Base-by-base conservation (phyloP, 2,329 filamentous ascomycete species). In the Botrytis fragariae region DNA sequence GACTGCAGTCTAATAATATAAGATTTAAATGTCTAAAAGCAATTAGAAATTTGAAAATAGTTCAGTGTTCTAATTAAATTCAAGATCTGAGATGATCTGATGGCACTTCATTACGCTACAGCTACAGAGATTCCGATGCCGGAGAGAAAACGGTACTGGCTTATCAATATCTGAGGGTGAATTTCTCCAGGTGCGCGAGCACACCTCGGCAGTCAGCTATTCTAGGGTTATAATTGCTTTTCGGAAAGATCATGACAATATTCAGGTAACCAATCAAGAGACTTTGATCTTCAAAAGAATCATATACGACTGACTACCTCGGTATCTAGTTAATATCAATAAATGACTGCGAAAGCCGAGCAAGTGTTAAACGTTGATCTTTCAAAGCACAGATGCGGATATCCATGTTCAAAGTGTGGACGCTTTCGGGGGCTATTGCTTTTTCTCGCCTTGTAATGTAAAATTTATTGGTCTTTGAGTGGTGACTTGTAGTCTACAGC, bases 91-190 rank as follows among this genome's bases (percentile, higher is more conserved):
- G 42, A 44, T 18, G 42, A 44, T 18, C 6, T 18, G 16, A 16
- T 29, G n/a, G 3, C n/a, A 2, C 14, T 54, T 54, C 4, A 29
- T 54, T 14, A 54, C 6, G 3, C 2, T 54, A 14, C 25, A 4
- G 5, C 12, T 54, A 29, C n/a, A 18, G n/a, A 6, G 8, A 29
- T 18, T 29, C 14, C 3, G 8, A 29, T 3, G 25, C 5, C 14
- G 14, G 3, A 4, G 6, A 29, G 14, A 16, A 29, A 2, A 3
- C 5, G 0, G 1, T 54, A 29, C n/a, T 29, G 1, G 14, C 18
- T 54, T 29, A 3, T 18, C 51, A 54, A 9, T 29, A 54, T 29
- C 29, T 29, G 51, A 54, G 51, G 25, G 48, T 51, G 48, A 51
- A 51, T 51, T 51, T 51, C 12, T n/a, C 12, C 12, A 14, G 4